phyloP scores from a whole-genome alignment of 148 eudicot species.

The Vaccinium myrtillus region DNA sequence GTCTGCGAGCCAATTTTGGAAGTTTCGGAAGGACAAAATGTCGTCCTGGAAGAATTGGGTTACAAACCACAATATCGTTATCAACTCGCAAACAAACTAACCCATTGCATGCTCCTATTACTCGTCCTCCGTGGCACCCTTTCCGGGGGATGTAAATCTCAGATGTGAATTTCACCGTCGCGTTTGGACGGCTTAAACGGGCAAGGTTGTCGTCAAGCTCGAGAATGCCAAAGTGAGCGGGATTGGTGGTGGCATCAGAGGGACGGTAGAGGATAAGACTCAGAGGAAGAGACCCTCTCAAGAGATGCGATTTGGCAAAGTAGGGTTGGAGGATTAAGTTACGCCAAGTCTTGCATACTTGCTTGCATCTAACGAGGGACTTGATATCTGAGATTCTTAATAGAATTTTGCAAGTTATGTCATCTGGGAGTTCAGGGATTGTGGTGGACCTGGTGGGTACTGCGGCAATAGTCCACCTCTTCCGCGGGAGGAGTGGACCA shows the following conservation, averaged over 20 bases:
- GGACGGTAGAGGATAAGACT: not conserved
- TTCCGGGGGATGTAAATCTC: not conserved
- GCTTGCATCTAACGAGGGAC: not conserved
- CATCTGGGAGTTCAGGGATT: no score
- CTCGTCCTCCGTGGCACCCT: no score
- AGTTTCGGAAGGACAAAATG: not conserved
- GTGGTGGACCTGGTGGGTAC: no score
- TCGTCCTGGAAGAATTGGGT: not conserved
- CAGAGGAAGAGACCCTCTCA: not conserved
- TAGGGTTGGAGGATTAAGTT: not conserved
- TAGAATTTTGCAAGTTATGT: no score
- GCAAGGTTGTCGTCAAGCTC: not conserved
- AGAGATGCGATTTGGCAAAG: no score
- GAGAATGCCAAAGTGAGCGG: not conserved
- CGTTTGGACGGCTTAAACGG: not conserved
- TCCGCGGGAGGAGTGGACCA: no score
- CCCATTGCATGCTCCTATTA: not conserved
- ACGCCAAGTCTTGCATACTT: not conserved
- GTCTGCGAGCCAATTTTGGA: not conserved
- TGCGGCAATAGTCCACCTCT: no score
- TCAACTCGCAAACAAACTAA: not conserved
- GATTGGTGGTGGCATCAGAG: not conserved
- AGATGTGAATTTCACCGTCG: not conserved
- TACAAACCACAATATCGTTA: not conserved
- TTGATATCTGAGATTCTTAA: no score